Percentiles rank a stretch among this genome's conserved stretches.
Evolutionary conservation across 2,329 filamentous ascomycete genomes (phyloP).

Genomic region (Triangularia verruculosa): DNA sequence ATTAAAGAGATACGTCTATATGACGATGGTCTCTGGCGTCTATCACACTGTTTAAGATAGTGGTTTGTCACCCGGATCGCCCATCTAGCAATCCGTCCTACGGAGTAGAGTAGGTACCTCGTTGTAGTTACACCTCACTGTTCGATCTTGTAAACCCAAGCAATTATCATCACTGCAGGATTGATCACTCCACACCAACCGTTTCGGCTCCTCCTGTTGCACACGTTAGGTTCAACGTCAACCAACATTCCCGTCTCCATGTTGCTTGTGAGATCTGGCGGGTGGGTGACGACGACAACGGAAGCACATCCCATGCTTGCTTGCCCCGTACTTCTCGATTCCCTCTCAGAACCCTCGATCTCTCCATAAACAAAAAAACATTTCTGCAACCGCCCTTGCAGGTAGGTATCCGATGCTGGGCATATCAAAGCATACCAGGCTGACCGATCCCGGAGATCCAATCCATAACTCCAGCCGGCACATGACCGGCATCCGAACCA

Average conservation of each 20-base stretch:
- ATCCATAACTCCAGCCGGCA: background rate
- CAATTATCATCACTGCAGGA: background rate
- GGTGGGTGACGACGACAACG: background rate
- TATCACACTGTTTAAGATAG: no score
- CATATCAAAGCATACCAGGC: background rate
- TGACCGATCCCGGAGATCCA: background rate
- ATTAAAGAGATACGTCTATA: background rate
- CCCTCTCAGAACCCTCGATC: background rate
- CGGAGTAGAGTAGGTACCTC: no score
- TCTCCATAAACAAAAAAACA: background rate
- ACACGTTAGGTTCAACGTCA: background rate
- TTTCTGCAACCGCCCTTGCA: background rate
- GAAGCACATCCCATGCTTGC: no score
- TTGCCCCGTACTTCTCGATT: background rate
- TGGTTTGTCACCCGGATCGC: no score
- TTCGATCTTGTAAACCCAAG: background rate
- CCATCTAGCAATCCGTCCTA: no score
- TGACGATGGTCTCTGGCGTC: no score
- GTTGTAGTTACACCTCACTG: no score
- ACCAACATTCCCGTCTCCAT: background rate
- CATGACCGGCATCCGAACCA: background rate
- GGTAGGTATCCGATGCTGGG: background rate
- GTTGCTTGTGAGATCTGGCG: background rate
- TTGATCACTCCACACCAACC: background rate
- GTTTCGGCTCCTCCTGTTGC: background rate